These are phyloP conservation scores for Annulohypoxylon maeteangense DNA, from an alignment of 495 filamentous ascomycete species.

Conservation along the genomic window DNA sequence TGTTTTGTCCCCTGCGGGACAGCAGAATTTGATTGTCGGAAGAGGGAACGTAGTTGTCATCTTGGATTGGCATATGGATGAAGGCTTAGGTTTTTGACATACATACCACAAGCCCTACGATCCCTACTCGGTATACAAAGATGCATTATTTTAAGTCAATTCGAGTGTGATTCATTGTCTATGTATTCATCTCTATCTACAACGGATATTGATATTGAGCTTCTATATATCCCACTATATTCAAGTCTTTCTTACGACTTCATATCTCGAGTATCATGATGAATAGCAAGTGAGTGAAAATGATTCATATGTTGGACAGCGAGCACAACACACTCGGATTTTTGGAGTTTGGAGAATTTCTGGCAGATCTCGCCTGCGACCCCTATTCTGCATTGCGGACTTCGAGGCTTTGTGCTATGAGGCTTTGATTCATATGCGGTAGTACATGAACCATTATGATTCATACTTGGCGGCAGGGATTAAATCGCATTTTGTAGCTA, in stretches of 20 bases:
- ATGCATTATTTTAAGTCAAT: slow-evolving; percentile 1
- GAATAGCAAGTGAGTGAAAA: slow-evolving; percentile 24
- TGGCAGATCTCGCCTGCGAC: background rate
- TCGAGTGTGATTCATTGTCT: slow-evolving; percentile 14
- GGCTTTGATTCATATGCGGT: slow-evolving; percentile 32
- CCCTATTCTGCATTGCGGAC: background rate
- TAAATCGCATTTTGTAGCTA: slow-evolving; percentile 4
- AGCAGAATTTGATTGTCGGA: slow-evolving; percentile 43
- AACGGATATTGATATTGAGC: background rate
- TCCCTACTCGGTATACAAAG: background rate
- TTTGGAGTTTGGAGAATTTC: background rate
- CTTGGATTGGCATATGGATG: slow-evolving; percentile 27
- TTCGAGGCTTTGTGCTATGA: background rate
- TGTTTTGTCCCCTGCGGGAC: slow-evolving; percentile 39
- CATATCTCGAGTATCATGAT: slow-evolving; percentile 10
- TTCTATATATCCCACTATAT: slow-evolving; percentile 17
- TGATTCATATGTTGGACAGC: background rate
- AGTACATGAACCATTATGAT: slow-evolving; percentile 43
- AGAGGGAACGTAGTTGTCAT: slow-evolving; percentile 54
- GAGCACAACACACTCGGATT: background rate
- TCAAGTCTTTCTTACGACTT: background rate
- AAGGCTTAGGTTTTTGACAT: slow-evolving; percentile 6
- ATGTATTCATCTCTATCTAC: slow-evolving; percentile 14
- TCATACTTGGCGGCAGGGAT: slow-evolving; percentile 35
- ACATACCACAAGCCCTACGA: slow-evolving; percentile 22